Evolutionary conservation across 2,329 filamentous ascomycete species (phyloP), one percentile per base, ranked within the genome.

Genomic region (Penicillium sclerotigenum): DNA sequence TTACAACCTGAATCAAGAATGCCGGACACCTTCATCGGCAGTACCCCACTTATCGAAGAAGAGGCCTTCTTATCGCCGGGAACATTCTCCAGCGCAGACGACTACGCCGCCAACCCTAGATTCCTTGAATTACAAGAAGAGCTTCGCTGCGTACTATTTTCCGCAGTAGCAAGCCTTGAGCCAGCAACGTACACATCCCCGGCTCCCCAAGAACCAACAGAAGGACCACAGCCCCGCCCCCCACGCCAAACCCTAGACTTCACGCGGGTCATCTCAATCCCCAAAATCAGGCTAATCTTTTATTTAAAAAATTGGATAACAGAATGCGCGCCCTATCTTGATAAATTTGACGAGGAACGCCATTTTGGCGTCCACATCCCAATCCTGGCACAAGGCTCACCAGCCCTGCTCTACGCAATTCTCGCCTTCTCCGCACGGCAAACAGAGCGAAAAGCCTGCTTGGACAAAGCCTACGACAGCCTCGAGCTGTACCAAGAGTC

Each of bases 291-390:
- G 13, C 59, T 75, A 20, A 59, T 77, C 20, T 65, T 70, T 26
- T 78, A 76, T 37, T 63, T 80, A 10, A 73, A 77, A 37, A 76
- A 81, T 26, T 83, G 36, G 63, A 63, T 58, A 13, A 53, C 49
- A 2, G 59, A 59, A 43, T 67, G 65, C 13, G 65, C 65, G 0
- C 65, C 64, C 0, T 59, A 79, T 73, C 74, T 84, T 3, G 81
- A 84, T 61, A 83, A 82, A 62, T 82, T 82, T 40, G 81, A 84
- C 54, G 71, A 75, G 36, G 69, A 76, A 5, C 76, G 79, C 3
- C 75, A 79, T 59, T 83, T 83, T 56, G 79, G 79, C 9, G 76
- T 79, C 1, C 74, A 79, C 4, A 72, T 83, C 3, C 77, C 81
- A 0, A 68, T 80, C 1, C 66, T 82, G 26, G 79, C 80, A 0